Evolutionary conservation across 805 yeast genomes (phyloP).

Genomic region (Saturnispora ahearnii): DNA sequence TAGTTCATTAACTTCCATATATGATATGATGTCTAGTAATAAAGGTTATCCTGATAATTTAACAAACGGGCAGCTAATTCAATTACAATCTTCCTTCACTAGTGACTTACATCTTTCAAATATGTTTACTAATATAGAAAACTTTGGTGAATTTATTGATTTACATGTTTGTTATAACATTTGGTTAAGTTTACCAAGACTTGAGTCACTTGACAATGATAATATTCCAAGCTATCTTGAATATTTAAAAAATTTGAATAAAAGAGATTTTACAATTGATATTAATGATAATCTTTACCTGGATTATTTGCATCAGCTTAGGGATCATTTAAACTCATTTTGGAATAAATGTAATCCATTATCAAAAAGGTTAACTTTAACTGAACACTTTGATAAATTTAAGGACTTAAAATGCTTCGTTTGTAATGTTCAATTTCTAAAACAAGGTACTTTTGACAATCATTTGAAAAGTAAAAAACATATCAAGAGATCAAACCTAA

Average conservation of each 20-base stretch:
- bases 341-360: conserved; percentile 43
- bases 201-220: neutral
- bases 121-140: conserved; percentile 52
- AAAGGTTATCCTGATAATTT: neutral
- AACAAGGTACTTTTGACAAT: conserved; percentile 3
- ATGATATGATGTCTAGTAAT: conserved; percentile 1
- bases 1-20: neutral
- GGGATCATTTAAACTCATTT: conserved; percentile 41
- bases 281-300: conserved; percentile 28
- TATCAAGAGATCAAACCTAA: neutral
- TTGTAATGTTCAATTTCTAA: conserved; percentile 3
- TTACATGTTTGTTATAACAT: conserved; percentile 40
- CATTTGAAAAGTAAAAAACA: conserved; percentile 5
- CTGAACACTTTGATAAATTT: neutral
- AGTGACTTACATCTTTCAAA: conserved; percentile 38
- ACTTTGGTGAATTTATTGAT: conserved; percentile 57
- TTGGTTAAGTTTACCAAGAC: conserved; percentile 41
- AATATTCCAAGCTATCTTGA: conserved; percentile 16
- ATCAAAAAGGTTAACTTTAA: conserved; percentile 17
- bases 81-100: conserved; percentile 22
- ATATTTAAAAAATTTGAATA: conserved; percentile 11
- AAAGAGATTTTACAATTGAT: conserved; percentile 20
- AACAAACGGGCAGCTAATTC: neutral
- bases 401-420: neutral
- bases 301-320: conserved; percentile 38